Evolutionary conservation across 306 rosid species (phyloP), one percentile per base, ranked within the genome.

Genomic region (Urtica urens): DNA sequence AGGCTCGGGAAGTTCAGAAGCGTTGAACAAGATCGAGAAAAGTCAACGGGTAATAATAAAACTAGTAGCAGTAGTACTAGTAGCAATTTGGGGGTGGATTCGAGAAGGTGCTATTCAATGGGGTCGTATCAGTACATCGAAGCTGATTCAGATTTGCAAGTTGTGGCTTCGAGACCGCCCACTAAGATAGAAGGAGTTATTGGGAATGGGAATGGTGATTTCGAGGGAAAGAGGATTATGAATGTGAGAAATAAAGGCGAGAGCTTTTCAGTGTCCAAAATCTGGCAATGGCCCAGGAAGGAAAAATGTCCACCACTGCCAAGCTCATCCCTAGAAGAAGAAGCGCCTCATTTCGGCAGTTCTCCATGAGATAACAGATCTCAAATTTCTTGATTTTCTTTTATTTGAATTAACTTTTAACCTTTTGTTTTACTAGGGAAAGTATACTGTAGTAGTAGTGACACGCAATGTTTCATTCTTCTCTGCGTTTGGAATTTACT

Each of bases 271-370:
- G 82, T 83, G 43, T 87, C 96, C 42, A 83, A 87, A 67, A 76
- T 87, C 66, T 88, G 96, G 95, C 69, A 65, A n/a, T 83, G 96
- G 96, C 75, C 94, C 31, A 83, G 46, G 78, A 83, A 88, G 60
- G 85, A 63, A 24, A 81, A 72, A 71, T 72, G 69, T 40, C 67
- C 86, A 75, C 18, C 67, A 69, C 78, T 38, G 38, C 68, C 40
- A 71, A 59, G 49, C 66, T 34, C 75, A 78, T 29, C 25, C 57
- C n/a, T n/a, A 66, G 66, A 21, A 55, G 62, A 72, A 58, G n/a
- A 2, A 39, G 2, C 18, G 7, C 21, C 20, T 22, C 19, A 8
- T 47, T 33, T 51, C 52, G 63, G 68, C 51, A 66, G 63, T 66
- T 62, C 72, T 69, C 84, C 81, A 45, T 67, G 69, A 71, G 66